A percentile compares a stretch with the other conserved stretches of the same genome.
phyloP scores from a whole-genome alignment of 306 rosid genomes.

The Cicer arietinum region DNA sequence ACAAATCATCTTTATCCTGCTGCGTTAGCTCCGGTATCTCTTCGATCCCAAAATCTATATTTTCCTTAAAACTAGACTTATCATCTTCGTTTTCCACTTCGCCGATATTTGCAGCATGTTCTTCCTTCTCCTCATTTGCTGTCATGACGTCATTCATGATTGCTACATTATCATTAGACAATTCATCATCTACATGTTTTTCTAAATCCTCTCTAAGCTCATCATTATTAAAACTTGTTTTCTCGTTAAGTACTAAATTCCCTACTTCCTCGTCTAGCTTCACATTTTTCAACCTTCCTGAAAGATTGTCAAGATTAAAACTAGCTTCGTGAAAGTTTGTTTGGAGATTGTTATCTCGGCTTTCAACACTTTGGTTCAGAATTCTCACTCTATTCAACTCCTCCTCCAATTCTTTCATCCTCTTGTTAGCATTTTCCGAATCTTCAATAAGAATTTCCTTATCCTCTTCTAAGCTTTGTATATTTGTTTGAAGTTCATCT shows the following conservation, averaged over 20 bases:
- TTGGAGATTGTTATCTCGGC: slow-evolving; percentile 52
- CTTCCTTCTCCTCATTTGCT: slow-evolving; percentile 50
- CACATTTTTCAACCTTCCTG: slow-evolving; percentile 54
- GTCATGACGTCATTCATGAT: slow-evolving; percentile 38
- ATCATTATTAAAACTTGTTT: slow-evolving; percentile 37
- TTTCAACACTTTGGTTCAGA: slow-evolving; percentile 53
- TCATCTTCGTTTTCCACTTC: slow-evolving; percentile 45
- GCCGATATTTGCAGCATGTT: slow-evolving; percentile 11
- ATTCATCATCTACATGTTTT: slow-evolving; percentile 32
- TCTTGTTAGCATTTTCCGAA: slow-evolving; percentile 56
- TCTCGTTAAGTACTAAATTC: slow-evolving; percentile 25
- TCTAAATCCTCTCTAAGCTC: slow-evolving; percentile 42
- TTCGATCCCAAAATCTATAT: slow-evolving; percentile 22
- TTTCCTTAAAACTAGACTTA: slow-evolving; percentile 27
- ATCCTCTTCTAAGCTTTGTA: slow-evolving; percentile 68
- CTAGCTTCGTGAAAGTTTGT: slow-evolving; percentile 60
- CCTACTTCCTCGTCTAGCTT: slow-evolving; percentile 60
- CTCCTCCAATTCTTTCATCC: slow-evolving; percentile 70
- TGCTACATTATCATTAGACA: slow-evolving; percentile 20
- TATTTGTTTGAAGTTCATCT: slow-evolving; percentile 61
- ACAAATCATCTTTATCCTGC: slow-evolving; percentile 46
- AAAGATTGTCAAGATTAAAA: slow-evolving; percentile 65
- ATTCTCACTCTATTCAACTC: slow-evolving; percentile 57
- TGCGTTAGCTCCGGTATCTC: slow-evolving; percentile 37
- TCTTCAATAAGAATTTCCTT: slow-evolving; percentile 64